A percentile compares a stretch with the other conserved stretches of the same genome.
Evolutionary conservation across 768 basidiomycete species (phyloP).

Genomic region (Mycena rebaudengoi): DNA sequence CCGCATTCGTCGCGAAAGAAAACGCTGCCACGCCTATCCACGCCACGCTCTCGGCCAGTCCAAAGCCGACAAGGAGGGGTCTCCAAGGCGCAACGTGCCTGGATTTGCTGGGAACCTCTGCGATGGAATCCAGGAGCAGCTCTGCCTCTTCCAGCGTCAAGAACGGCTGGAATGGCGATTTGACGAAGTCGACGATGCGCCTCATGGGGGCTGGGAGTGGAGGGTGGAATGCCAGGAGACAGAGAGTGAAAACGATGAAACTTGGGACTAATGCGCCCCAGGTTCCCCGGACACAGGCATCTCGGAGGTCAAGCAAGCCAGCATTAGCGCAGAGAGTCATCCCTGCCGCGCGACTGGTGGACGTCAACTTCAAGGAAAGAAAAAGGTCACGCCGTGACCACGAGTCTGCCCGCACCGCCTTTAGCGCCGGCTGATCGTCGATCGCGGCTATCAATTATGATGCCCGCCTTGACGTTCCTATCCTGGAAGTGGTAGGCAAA

Average conservation of each 20-base stretch:
- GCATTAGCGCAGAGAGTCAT: background rate
- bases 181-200: conserved; percentile 32
- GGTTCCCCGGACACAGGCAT: conserved; percentile 55
- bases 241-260: conserved; percentile 53
- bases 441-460: too few species aligned
- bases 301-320: conserved; percentile 47
- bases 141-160: conserved; percentile 66
- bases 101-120: conserved; percentile 24
- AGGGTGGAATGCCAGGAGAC: conserved; percentile 38
- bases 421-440: too few species aligned
- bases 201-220: conserved; percentile 38
- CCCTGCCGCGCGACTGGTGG: too few species aligned
- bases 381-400: too few species aligned
- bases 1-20: conserved; percentile 44
- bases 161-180: conserved; percentile 49
- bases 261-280: conserved; percentile 61
- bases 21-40: conserved; percentile 72
- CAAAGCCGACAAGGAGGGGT: conserved; percentile 62
- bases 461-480: too few species aligned
- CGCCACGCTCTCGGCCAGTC: conserved; percentile 60
- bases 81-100: conserved; percentile 63
- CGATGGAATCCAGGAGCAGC: conserved; percentile 42
- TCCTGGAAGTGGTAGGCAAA: too few species aligned
- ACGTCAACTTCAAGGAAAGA: too few species aligned
- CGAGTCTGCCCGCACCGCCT: too few species aligned